Evolutionary conservation across 352 stramenopile genomes (phyloP), one percentile per base, ranked within the genome.

Genomic region (Phytophthora tubulina): DNA sequence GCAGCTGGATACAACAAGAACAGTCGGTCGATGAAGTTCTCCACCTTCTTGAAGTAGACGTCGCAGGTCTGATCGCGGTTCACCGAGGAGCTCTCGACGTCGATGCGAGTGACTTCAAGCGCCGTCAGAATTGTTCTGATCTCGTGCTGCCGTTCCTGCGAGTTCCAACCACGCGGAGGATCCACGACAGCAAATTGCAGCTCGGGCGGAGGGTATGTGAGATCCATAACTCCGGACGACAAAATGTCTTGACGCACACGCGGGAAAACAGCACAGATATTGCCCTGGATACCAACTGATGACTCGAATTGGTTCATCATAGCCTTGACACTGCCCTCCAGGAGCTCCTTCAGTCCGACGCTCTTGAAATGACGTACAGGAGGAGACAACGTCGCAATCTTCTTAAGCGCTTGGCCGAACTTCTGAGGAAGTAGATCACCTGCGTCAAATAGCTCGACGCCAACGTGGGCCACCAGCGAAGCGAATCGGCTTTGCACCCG

Each of bases 41-140:
- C 72, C n/a, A 91, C 70, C 31, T 80, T 81, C 11, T 73, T 74
- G 53, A 92, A 92, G 60, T 81, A 87, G 17, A 80, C 62, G 30
- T 89, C 80, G 56, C 86, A 94, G 13, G 85, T 70, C 30, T 82
- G 72, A 6, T 75, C 60, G 2, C 65, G 63, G 0, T 64, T 50
- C n/a, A 91, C 48, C 41, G 49, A 7, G 0, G 67, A 70, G 0
- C 33, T 36, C 13, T 73, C 69, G 8, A 63, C 45, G 15, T 33
- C 57, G 17, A 88, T 71, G 15, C 32, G 62, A 15, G 66, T 73
- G 3, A 72, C 68, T 65, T 77, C 74, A 45, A 90, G 67, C 2
- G 70, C 58, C 11, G 51, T 70, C 6, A 90, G 52, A 30, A 83
- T 63, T 35, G n/a, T 69, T 31, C 54, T 36, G 13, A 83, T 72